phyloP scores from a whole-genome alignment of 2,329 filamentous ascomycete species.

The Fusarium nygamai region DNA sequence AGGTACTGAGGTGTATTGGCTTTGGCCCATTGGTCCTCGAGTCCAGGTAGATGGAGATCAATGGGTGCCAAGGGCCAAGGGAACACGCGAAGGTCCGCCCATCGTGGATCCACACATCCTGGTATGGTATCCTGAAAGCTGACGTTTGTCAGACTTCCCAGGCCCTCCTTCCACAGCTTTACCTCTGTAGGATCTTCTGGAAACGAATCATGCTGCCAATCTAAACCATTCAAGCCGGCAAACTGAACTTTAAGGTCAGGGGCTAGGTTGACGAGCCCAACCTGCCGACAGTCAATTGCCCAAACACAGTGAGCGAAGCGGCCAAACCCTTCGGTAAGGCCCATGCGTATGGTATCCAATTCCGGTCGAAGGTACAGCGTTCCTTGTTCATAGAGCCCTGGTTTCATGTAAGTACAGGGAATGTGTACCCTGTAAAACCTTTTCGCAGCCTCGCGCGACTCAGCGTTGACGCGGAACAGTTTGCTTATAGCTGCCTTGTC shows the following conservation, averaged over 20 bases:
- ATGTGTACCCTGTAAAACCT: background rate
- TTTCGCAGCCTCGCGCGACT: too few relatives aligned
- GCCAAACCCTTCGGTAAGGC: background rate
- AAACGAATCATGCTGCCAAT: background rate
- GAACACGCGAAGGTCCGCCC: background rate
- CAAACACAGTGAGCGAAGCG: background rate
- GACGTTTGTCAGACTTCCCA: background rate
- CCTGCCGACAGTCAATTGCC: background rate
- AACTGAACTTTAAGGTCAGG: background rate
- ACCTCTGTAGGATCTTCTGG: background rate
- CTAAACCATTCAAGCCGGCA: background rate
- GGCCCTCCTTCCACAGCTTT: background rate
- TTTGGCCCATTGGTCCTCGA: too few relatives aligned
- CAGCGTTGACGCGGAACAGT: background rate
- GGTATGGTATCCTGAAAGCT: background rate
- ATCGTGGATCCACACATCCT: background rate
- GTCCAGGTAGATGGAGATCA: rapidly evolving
- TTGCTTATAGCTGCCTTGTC: background rate
- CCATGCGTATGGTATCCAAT: background rate
- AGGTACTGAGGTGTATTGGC: background rate
- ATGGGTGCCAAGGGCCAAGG: background rate
- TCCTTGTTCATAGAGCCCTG: background rate
- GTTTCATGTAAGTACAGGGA: background rate
- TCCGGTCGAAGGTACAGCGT: background rate
- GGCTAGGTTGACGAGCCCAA: background rate